phyloP scores from a whole-genome alignment of 2,329 filamentous ascomycete species.

The Metarhizium anisopliae region DNA sequence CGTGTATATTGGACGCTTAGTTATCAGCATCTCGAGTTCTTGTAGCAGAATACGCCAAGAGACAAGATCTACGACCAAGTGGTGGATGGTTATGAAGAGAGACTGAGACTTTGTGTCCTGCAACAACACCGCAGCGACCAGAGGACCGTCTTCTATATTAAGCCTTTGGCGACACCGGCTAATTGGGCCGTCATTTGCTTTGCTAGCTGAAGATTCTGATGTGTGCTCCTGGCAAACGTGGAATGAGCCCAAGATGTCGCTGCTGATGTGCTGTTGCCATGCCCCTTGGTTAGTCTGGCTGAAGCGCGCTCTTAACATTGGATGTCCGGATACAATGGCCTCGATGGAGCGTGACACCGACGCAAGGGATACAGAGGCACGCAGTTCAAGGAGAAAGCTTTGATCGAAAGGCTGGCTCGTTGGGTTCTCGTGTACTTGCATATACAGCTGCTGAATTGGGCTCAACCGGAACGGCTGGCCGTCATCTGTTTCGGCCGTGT shows the following conservation, averaged over 20 bases:
- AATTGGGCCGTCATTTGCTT: not conserved
- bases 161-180: not conserved
- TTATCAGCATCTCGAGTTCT: not conserved
- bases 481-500: not conserved
- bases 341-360: not conserved
- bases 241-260: not conserved
- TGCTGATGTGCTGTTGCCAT: not conserved
- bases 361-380: too few relatives aligned
- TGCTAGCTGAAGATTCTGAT: not conserved
- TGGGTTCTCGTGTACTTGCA: not conserved
- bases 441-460: not conserved
- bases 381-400: not conserved
- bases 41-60: not conserved
- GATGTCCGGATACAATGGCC: not conserved
- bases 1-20: too few relatives aligned
- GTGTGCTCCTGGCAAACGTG: not conserved
- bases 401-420: not conserved
- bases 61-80: not conserved
- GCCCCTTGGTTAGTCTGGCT: not conserved
- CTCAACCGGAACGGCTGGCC: not conserved
- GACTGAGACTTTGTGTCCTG: not conserved
- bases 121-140: not conserved
- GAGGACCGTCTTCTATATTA: not conserved
- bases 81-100: not conserved
- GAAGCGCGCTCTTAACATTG: not conserved